Evolutionary conservation across 2,329 filamentous ascomycete genomes (phyloP).

Genomic region (Triangularia verruculosa): DNA sequence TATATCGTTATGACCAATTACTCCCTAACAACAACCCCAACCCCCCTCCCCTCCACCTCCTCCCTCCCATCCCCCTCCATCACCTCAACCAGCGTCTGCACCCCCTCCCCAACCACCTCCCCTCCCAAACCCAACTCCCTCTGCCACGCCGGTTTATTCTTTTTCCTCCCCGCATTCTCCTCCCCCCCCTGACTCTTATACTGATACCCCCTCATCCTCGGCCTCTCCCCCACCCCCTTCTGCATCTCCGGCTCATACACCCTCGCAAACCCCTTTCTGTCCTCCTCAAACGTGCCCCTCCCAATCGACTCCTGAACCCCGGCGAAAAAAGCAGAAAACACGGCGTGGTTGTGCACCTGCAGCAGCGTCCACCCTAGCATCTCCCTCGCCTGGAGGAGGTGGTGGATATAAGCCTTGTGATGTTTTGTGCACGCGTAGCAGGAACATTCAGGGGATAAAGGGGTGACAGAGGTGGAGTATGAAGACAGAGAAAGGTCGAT

Average conservation of each 20-base stretch:
- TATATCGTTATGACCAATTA: too few species aligned
- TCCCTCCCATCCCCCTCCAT: slow-evolving; percentile 35
- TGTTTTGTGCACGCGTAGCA: slow-evolving; percentile 85
- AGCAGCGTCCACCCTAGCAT: slow-evolving; percentile 95
- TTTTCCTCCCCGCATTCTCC: slow-evolving; percentile 52
- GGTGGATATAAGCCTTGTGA: slow-evolving; percentile 82
- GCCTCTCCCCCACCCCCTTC: slow-evolving; percentile 70
- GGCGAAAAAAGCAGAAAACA: slow-evolving; percentile 70
- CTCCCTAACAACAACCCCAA: slow-evolving; percentile 45
- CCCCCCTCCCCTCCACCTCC: slow-evolving; percentile 54
- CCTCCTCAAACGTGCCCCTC: slow-evolving; percentile 55
- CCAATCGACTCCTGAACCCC: slow-evolving; percentile 64
- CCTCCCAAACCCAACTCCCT: slow-evolving; percentile 44
- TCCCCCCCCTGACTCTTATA: slow-evolving; percentile 67
- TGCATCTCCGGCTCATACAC: slow-evolving; percentile 71
- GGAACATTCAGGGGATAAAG: slow-evolving; percentile 64
- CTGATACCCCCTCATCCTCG: slow-evolving; percentile 78
- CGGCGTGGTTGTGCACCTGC: slow-evolving; percentile 84
- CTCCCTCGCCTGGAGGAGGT: slow-evolving; percentile 84
- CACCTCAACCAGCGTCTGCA: slow-evolving; percentile 46
- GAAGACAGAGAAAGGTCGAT: slow-evolving; percentile 70
- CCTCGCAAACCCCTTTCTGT: slow-evolving; percentile 40
- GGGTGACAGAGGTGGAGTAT: slow-evolving; percentile 60
- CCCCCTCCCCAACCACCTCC: slow-evolving; percentile 25
- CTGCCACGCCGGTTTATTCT: slow-evolving; percentile 61